Conservation (phyloP, 169 alveolate genomes). For the Cryptosporidium sp. region DNA sequence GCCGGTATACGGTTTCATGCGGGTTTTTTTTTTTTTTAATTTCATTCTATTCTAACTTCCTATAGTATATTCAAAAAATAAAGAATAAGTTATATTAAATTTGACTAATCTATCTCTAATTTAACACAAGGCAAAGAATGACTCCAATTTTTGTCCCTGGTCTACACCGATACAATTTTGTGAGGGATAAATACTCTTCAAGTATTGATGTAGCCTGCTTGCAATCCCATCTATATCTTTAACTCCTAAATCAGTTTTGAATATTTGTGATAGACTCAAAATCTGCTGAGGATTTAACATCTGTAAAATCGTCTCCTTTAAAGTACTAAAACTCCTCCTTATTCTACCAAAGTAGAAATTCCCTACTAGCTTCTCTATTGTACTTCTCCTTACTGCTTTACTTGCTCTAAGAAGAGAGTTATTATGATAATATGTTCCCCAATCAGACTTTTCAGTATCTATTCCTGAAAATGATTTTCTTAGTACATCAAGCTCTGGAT, state of each 20-base stretch:
- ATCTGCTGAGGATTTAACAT: slow-evolving; percentile 74
- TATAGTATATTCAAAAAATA: not conserved
- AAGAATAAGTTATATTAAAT: slow-evolving; percentile 6
- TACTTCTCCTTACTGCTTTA: slow-evolving; percentile 41
- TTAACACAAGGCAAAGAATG: slow-evolving; percentile 61
- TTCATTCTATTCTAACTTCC: not conserved
- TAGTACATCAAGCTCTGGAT: slow-evolving; percentile 56
- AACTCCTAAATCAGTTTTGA: slow-evolving; percentile 38
- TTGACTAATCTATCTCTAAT: slow-evolving; percentile 2
- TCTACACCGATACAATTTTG: slow-evolving; percentile 69
- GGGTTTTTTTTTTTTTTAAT: not conserved
- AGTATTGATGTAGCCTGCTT: slow-evolving; percentile 8
- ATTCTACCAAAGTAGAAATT: slow-evolving; percentile 64
- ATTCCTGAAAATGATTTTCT: slow-evolving; percentile 44
- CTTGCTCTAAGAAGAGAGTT: slow-evolving; percentile 47
- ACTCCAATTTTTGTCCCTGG: slow-evolving; percentile 54
- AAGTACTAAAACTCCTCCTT: slow-evolving; percentile 50
- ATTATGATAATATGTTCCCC: slow-evolving; percentile 27
- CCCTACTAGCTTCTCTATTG: slow-evolving; percentile 63
- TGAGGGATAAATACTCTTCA: slow-evolving; percentile 54
- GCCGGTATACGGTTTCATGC: not conserved
- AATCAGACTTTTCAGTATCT: slow-evolving; percentile 19
- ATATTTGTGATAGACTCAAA: slow-evolving; percentile 26
- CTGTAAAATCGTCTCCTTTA: slow-evolving; percentile 48
- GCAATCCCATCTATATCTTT: slow-evolving; percentile 44